Conservation (phyloP, 148 eudicot species). For the Rhododendron williamsianum region DNA sequence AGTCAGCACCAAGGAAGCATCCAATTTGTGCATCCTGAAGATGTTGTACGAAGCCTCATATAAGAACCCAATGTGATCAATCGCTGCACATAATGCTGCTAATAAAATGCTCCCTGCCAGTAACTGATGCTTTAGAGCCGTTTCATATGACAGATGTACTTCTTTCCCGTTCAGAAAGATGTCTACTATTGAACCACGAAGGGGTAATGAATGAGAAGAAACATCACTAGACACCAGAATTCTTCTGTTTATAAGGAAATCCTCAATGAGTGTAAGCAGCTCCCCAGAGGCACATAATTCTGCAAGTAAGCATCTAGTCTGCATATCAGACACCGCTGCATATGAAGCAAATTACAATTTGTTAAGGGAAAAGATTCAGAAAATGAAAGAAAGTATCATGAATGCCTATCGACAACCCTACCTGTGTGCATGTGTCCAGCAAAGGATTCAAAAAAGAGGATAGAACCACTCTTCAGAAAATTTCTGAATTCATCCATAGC, state of each 20-base stretch:
- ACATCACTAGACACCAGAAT: slow-evolving; percentile 26
- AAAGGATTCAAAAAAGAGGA: slow-evolving; percentile 33
- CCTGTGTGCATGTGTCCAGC: slow-evolving; percentile 43
- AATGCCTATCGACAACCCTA: slow-evolving; percentile 15
- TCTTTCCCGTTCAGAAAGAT: slow-evolving; percentile 27
- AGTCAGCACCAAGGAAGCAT: slow-evolving; percentile 30
- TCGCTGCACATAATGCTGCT: slow-evolving; percentile 56
- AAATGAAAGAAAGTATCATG: background rate
- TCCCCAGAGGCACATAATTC: slow-evolving; percentile 42
- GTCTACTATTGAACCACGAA: slow-evolving; percentile 21
- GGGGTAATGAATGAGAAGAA: slow-evolving; percentile 21
- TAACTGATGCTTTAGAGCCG: slow-evolving; percentile 45
- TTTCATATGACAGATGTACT: slow-evolving; percentile 21
- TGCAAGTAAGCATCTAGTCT: slow-evolving; percentile 32
- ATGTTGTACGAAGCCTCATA: slow-evolving; percentile 59
- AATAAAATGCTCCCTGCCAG: slow-evolving; percentile 48
- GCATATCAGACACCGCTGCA: slow-evolving; percentile 49
- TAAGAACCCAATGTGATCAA: slow-evolving; percentile 41
- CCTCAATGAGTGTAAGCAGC: slow-evolving; percentile 48
- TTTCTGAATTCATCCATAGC: slow-evolving; percentile 23
- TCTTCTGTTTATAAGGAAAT: slow-evolving; percentile 48
- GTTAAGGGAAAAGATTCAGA: background rate
- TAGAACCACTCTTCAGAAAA: slow-evolving; percentile 8
- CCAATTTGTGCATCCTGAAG: slow-evolving; percentile 26
- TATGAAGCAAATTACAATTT: background rate